phyloP scores from a whole-genome alignment of 441 rosid genomes.

The Populus hybrid region DNA sequence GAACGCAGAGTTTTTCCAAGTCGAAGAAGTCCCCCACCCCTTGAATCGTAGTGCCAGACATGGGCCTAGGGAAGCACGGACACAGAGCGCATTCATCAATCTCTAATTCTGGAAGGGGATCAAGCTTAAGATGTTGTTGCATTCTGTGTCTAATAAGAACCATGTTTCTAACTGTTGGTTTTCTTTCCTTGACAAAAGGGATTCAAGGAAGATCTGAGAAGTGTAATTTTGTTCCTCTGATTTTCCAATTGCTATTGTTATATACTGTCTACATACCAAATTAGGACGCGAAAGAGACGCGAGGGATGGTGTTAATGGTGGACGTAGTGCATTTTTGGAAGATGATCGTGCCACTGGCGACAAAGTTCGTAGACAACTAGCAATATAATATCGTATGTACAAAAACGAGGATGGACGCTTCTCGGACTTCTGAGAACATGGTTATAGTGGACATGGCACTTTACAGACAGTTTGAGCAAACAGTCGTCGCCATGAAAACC shows the following conservation, averaged over 20 bases:
- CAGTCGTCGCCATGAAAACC: background rate
- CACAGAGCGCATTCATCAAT: conserved; percentile 37
- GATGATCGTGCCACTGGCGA: background rate
- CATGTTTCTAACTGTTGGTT: conserved; percentile 25
- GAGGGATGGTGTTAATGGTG: background rate
- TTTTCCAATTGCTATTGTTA: background rate
- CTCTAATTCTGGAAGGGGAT: conserved; percentile 37
- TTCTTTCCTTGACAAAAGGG: background rate
- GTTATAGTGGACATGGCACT: background rate
- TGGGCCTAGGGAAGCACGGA: conserved; percentile 31
- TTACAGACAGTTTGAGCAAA: background rate
- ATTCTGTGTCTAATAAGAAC: conserved; percentile 55
- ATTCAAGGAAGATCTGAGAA: background rate
- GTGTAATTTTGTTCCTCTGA: background rate
- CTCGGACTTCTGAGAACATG: background rate
- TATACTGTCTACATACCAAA: background rate
- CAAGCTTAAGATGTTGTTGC: conserved; percentile 57
- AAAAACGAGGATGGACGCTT: background rate
- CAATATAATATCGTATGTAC: background rate
- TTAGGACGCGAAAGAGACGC: background rate
- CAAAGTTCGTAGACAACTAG: background rate
- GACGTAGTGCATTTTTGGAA: background rate
- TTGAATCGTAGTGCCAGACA: conserved; percentile 17
- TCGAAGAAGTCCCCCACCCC: conserved; percentile 19
- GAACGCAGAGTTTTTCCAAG: conserved; percentile 53